Conservation (phyloP, 208 protist species). For the Wallacemonas rigidus region DNA sequence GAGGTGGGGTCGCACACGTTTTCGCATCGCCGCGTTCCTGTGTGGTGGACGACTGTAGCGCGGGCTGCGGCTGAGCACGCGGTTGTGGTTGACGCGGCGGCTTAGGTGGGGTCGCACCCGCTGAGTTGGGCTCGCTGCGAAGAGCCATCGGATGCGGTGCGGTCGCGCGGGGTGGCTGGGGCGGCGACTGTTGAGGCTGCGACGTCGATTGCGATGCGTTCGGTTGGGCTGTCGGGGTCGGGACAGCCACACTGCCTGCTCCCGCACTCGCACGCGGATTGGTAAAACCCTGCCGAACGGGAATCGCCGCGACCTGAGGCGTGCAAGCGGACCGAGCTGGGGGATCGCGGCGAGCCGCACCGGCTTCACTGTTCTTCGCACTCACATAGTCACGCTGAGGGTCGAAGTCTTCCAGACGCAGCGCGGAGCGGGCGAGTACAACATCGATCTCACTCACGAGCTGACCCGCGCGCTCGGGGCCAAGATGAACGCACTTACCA, state of each 20-base stretch:
- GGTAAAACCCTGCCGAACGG: constrained; percentile 24
- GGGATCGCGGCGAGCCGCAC: constrained; percentile 12
- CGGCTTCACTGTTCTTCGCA: constrained; percentile 13
- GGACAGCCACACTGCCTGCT: background rate
- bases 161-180: background rate
- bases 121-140: background rate
- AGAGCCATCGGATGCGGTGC: background rate
- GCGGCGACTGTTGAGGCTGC: background rate
- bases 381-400: constrained; percentile 8
- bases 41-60: constrained; percentile 5
- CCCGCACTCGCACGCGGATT: constrained; percentile 7
- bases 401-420: constrained; percentile 30
- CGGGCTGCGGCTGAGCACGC: constrained; percentile 5
- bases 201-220: no score
- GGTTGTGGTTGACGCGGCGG: background rate
- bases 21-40: background rate
- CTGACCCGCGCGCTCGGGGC: constrained; percentile 18
- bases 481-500: constrained; percentile 33
- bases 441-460: constrained; percentile 39
- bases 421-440: constrained; percentile 32
- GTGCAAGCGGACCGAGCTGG: background rate
- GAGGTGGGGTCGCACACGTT: background rate
- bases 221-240: background rate
- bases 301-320: background rate
- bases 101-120: background rate